Evolutionary conservation across 2,329 filamentous ascomycete species (phyloP), one percentile per base, ranked within the genome.

Genomic region (Epichloe typhina): DNA sequence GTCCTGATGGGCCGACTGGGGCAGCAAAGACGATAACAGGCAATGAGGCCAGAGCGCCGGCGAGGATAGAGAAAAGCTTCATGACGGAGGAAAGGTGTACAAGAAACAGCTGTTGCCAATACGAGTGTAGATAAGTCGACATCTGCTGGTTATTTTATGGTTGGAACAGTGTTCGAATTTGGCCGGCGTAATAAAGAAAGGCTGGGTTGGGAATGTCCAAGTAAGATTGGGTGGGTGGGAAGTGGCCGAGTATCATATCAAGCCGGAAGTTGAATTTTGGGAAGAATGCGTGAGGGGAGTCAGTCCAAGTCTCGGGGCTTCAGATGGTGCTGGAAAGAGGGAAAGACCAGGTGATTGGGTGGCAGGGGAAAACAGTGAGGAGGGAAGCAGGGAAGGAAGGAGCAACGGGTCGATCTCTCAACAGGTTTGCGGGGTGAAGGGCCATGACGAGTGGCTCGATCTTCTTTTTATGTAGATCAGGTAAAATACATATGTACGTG

Each of bases 1-100:
- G 65, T 5, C 66, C 65, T 4, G 43, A 58, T 36, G 66, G 65
- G 7, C 63, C 60, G 37, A 64, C 57, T 19, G 66, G 63, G 35
- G 56, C 55, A 17, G 56, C 53, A 38, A 53, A 41, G 15, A 60
- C 47, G 44, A 50, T 13, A n/a, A 39, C 35, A 58, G 41, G 38
- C 57, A 50, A 52, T 42, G 43, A 55, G 55, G 58, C 53, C 43
- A 48, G 21, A 23, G 51, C 47, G 19, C 36, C 39, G 17, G 49
- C 37, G 8, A 47, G 35, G 38, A 54, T 11, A 23, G 39, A 35
- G 11, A 41, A 13, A 13, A 48, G 8, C 51, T 45, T 53, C 54
- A 56, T 56, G 49, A 13, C n/a, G 45, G 31, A 13, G 26, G 4
- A 42, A 19, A 4, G 12, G 17, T 21, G 39, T 7, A 40, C 19